Evolutionary conservation across 495 filamentous ascomycete genomes (phyloP), one percentile per base, ranked within the genome.

Genomic region (Mytilinidion resinicola): DNA sequence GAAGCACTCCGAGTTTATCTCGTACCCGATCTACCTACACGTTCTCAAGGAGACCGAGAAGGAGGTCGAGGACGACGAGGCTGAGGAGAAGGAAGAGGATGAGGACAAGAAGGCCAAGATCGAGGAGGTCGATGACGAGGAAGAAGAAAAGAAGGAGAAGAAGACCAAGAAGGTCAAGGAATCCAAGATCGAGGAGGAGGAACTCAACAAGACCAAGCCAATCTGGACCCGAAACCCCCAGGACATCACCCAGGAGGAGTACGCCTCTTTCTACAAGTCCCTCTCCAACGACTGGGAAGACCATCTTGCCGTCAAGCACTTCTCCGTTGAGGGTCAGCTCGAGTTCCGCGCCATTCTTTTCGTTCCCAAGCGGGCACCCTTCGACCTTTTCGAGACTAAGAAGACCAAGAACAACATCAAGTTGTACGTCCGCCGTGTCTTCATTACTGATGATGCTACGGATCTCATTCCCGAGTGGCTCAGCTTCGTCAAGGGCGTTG

Each of bases 341-440:
- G 93, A 98, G 80, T 98, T 98, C 90, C 91, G 91, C 63, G 93
- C 93, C 63, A 96, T 98, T 75, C 90, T 98, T 69, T 98, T 95
- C 81, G 90, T 98, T 43, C 93, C 93, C 74, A 98, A 98, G 88
- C 93, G 93, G 70, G 93, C 93, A 76, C 93, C 93, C 64, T 98
- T 98, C 78, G 93, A 98, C 70, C 89, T 98, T 56, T 98, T 98
- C 78, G 93, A 98, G 85, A 96, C 95, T 65, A 98, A 98, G 88
- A 95, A 96, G 86, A 96, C 91, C 72, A 98, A 98, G 90, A 97
- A 96, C 85, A 98, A 98, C 87, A 97, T 98, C 84, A 98, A 98
- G 84, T 86, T 98, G 69, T 98, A 98, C 78, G 93, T 98, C 67
- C 93, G 93, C 75, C 95, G 93, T 75, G 93, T 98, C 76, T 98